Percentiles rank a stretch among this genome's conserved stretches.
These are phyloP conservation scores for Verticillium albo-atrum DNA, from an alignment of 2,329 filamentous ascomycete species.

Conservation along the genomic window DNA sequence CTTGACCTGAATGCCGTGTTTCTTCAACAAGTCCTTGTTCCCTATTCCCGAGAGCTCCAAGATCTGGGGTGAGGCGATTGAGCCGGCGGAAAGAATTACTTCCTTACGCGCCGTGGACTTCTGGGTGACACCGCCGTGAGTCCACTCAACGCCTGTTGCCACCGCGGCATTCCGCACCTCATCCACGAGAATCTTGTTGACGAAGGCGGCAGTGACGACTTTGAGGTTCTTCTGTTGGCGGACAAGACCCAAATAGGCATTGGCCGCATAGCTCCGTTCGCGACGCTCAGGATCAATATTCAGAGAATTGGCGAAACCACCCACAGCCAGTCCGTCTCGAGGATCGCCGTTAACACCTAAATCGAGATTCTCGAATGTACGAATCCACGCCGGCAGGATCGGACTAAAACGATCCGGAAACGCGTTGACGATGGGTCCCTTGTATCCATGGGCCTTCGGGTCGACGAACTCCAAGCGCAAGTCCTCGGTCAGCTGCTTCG, in stretches of 20 bases:
- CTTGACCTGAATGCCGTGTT: conserved; percentile 22
- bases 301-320: conserved; percentile 9
- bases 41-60: conserved; percentile 61
- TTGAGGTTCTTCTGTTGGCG: conserved; percentile 15
- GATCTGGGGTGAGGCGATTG: conserved; percentile 51
- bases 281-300: conserved; percentile 16
- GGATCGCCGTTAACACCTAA: conserved; percentile 10
- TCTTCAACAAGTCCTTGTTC: conserved; percentile 24
- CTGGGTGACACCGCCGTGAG: background rate
- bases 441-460: conserved; percentile 1
- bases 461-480: conserved; percentile 3
- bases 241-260: conserved; percentile 14
- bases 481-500: background rate
- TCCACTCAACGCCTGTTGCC: conserved; percentile 14
- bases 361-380: conserved; percentile 10
- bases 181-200: conserved; percentile 15
- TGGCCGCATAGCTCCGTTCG: conserved; percentile 18
- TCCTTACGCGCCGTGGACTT: conserved; percentile 31
- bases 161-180: background rate
- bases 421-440: conserved; percentile 1
- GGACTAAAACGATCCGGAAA: conserved; percentile 3
- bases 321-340: conserved; percentile 12
- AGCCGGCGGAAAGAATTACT: conserved; percentile 56
- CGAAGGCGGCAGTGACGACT: conserved; percentile 16
- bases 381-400: conserved; percentile 6